Evolutionary conservation across 495 filamentous ascomycete species (phyloP).

Genomic region (Penicillium paxilli): DNA sequence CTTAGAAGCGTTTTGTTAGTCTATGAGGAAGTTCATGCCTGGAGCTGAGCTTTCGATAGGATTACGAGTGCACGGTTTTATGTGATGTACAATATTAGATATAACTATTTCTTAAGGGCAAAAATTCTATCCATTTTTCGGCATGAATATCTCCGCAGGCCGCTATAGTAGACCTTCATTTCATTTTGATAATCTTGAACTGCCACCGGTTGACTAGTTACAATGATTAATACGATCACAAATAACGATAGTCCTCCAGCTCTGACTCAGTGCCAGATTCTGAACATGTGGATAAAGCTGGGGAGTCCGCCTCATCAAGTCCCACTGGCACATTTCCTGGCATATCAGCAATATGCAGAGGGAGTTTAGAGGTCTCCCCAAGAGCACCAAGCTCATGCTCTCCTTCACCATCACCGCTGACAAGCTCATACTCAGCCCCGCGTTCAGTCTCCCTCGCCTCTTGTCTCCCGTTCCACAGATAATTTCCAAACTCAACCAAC

Average conservation of each 20-base stretch:
- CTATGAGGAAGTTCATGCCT: slow-evolving; percentile 5
- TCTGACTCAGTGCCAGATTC: slow-evolving; percentile 10
- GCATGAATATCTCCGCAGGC: too few species aligned
- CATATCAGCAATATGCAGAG: slow-evolving; percentile 3
- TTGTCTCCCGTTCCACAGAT: slow-evolving; percentile 16
- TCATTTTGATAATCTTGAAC: too few species aligned
- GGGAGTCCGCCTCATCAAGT: background rate
- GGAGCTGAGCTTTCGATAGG: slow-evolving; percentile 7
- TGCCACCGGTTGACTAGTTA: too few species aligned
- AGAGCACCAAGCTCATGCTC: background rate
- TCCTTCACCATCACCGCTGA: background rate
- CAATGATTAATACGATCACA: too few species aligned
- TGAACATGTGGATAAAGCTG: background rate
- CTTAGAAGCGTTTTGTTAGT: slow-evolving; percentile 17
- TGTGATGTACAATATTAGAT: slow-evolving; percentile 27
- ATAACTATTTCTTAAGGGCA: too few species aligned
- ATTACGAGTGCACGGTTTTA: slow-evolving; percentile 2
- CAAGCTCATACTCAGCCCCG: background rate
- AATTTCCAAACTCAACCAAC: slow-evolving; percentile 24
- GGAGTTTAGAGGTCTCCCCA: slow-evolving; percentile 10
- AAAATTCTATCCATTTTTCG: too few species aligned
- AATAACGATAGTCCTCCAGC: slow-evolving; percentile 19
- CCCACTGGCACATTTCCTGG: background rate
- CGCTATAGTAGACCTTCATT: too few species aligned
- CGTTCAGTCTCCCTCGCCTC: background rate